These are phyloP conservation scores for Pleurozium schreberi DNA, from an alignment of 225 moss, liverwort and hornwort species.

Conservation along the genomic window DNA sequence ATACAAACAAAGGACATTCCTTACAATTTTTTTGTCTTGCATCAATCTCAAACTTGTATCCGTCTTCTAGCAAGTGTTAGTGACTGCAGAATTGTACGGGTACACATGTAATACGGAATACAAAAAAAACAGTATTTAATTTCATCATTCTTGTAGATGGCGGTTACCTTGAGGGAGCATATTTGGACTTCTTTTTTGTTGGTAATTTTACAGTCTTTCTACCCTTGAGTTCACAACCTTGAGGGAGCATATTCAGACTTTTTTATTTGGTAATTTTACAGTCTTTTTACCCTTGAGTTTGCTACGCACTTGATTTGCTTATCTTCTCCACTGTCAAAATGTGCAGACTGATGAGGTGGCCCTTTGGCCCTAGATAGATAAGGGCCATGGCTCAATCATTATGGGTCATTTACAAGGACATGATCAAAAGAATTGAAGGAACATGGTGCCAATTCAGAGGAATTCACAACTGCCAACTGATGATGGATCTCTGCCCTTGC, in stretches of 20 bases:
- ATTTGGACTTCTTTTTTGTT: too few relatives aligned
- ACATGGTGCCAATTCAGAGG: not conserved
- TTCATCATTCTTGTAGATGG: not conserved
- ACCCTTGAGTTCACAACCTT: not conserved
- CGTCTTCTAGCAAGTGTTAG: not conserved
- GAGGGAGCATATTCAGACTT: not conserved
- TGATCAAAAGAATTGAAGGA: not conserved
- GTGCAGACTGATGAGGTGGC: not conserved
- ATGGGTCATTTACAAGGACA: not conserved
- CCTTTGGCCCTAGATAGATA: not conserved
- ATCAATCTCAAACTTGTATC: not conserved
- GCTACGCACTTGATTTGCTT: too few relatives aligned
- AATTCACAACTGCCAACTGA: not conserved
- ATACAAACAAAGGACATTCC: not conserved
- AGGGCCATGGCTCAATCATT: not conserved
- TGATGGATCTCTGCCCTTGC: not conserved
- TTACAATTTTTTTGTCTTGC: not conserved
- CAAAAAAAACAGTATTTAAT: not conserved
- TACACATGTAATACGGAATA: not conserved
- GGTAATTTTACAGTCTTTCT: not conserved
- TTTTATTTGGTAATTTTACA: not conserved
- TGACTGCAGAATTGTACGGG: not conserved
- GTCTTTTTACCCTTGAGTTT: not conserved
- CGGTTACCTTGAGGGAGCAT: not conserved
- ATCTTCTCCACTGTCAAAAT: not conserved